Base-by-base conservation (phyloP, 228 moss, liverwort and hornwort genomes). In the Sphagnum fallax region DNA sequence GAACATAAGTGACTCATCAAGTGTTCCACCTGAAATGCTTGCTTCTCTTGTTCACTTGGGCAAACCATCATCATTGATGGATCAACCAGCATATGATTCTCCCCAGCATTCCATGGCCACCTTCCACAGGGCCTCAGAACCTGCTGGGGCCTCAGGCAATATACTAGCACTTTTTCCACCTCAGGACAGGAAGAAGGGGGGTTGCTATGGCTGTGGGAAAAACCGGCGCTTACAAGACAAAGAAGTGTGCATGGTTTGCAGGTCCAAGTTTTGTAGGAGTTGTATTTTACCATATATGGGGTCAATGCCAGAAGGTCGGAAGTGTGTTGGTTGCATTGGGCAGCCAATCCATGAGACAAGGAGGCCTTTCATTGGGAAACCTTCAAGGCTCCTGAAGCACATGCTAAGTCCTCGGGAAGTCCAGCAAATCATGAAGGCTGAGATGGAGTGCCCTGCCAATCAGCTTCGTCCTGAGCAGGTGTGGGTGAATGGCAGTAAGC, bases 301-400 rank as follows among this genome's bases (percentile, higher is more conserved):
- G n/a, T 94, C 94, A 63, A 98, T 98, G 98, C 98, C 98, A 0
- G 98, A 98, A 75, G 98, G 98, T 16, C 79, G 98, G 62, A 98
- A 98, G 73, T 98, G 98, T 76, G 83, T 84, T 64, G 14, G 72
- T 6, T 98, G 98, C 73, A 89, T 98, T 63, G 92, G 92, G 57
- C 81, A 82, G 65, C 89, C 90, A 69, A 86, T 98, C 6, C 62
- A 84, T 67, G 98, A 87, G 66, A 69, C 81, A 14, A 81, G 89
- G 79, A 88, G 92, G 63, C 65, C 85, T n/a, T 87, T 50, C 52
- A 91, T 98, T 49, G 98, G 98, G 50, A 98, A 92, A 68, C 84
- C 92, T 12, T 98, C 98, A 49, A 84, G 92, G 64, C 78, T 98
- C 60, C 71, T 98, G 61, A 92, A 78, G 70, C 74, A 90, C 65